A percentile compares a stretch with the other conserved stretches of the same genome.
Evolutionary conservation across 305 asterid genomes (phyloP).

Genomic region (Fraxinus baroniana): DNA sequence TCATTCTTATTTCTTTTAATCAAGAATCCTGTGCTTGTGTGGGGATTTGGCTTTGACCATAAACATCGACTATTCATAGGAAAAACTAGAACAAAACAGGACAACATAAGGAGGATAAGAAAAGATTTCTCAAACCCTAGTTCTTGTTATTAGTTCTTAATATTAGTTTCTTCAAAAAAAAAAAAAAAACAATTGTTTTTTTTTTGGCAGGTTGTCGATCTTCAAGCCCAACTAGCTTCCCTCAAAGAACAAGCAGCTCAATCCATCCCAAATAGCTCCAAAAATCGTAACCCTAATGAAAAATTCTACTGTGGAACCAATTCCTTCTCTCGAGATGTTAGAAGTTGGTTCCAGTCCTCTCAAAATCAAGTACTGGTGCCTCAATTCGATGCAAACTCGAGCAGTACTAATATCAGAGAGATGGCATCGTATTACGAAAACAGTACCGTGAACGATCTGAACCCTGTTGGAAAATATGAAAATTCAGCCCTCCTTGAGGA

Average conservation of each 20-base stretch:
- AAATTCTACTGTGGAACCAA: constrained; percentile 31
- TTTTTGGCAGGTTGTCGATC: constrained; percentile 56
- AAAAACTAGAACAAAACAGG: not conserved
- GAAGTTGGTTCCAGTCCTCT: constrained; percentile 51
- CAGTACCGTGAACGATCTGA: constrained; percentile 22
- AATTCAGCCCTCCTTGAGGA: constrained; percentile 37
- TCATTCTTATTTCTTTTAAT: not conserved
- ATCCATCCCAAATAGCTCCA: constrained; percentile 34
- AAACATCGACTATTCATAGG: not conserved
- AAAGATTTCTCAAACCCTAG: not conserved
- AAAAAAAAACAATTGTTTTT: not conserved
- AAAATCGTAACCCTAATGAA: constrained; percentile 55
- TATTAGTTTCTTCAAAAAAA: not conserved
- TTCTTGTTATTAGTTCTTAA: not conserved
- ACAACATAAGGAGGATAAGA: not conserved
- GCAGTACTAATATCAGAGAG: constrained; percentile 17
- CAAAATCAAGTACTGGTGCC: constrained; percentile 41
- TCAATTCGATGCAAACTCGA: constrained; percentile 39
- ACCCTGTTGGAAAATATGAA: constrained; percentile 33
- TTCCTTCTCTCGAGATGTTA: constrained; percentile 49
- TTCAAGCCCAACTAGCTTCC: constrained; percentile 77
- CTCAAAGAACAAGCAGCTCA: constrained; percentile 78
- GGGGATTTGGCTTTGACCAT: not conserved
- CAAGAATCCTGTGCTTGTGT: not conserved
- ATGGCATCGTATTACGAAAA: constrained; percentile 20